phyloP scores from a whole-genome alignment of 129 eudicot genomes.

The Ambrosia trifida region DNA sequence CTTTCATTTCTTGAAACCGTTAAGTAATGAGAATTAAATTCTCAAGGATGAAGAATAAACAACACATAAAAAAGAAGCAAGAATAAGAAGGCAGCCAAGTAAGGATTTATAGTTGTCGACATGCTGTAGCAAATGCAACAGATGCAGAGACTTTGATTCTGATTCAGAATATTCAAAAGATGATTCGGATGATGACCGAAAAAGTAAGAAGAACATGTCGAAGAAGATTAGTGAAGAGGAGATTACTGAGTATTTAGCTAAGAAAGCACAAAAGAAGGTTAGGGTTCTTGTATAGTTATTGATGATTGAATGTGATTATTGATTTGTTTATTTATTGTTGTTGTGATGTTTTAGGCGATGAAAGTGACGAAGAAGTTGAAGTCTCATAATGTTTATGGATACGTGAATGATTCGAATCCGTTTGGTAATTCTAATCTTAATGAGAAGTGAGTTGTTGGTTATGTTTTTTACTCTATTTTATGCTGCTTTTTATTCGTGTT shows the following conservation, averaged over 20 bases:
- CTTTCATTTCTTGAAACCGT: no score
- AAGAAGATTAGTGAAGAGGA: conserved; percentile 48
- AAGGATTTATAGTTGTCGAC: no score
- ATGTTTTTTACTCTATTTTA: background rate
- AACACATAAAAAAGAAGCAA: no score
- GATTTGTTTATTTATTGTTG: conserved; percentile 6
- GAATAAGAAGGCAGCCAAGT: no score
- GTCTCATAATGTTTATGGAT: conserved; percentile 55
- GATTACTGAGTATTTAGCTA: conserved; percentile 53
- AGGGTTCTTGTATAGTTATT: background rate
- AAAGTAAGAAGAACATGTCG: conserved; percentile 22
- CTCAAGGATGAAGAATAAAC: no score
- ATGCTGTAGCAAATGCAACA: conserved; percentile 25
- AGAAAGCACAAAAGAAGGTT: conserved; percentile 68
- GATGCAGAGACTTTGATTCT: conserved; percentile 23
- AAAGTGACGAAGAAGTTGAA: conserved; percentile 63
- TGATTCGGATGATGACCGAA: conserved; percentile 30
- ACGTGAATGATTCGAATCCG: conserved; percentile 64
- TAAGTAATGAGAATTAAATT: no score
- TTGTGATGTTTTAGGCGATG: conserved; percentile 40
- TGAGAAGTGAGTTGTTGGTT: conserved; percentile 54
- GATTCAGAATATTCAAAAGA: conserved; percentile 23
- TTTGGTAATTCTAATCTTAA: conserved; percentile 79
- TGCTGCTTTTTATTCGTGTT: background rate
- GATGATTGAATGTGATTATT: background rate